These are phyloP conservation scores for Parascedosporium putredinis DNA, from an alignment of 2,329 filamentous ascomycete species.

Conservation along the genomic window DNA sequence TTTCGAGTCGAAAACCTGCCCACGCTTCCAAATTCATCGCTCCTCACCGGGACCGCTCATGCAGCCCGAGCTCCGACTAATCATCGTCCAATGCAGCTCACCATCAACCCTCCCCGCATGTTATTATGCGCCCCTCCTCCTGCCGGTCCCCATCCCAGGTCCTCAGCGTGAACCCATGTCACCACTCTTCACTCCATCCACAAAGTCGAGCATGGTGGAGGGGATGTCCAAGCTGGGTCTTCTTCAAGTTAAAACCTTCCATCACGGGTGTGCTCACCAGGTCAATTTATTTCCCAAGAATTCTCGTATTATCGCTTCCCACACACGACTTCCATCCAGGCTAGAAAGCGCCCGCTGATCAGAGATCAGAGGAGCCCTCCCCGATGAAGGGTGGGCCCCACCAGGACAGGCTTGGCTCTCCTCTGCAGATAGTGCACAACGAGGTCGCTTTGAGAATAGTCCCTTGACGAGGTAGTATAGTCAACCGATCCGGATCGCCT, in stretches of 20 bases:
- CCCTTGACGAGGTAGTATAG: no score
- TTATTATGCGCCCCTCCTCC: not conserved
- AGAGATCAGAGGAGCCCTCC: not conserved
- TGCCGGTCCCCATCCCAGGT: not conserved
- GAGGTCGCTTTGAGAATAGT: no score
- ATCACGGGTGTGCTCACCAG: not conserved
- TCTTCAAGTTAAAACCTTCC: not conserved
- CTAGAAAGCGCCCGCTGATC: no score
- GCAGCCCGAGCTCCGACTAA: not conserved
- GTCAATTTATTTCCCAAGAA: not conserved
- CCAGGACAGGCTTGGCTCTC: not conserved
- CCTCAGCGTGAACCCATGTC: not conserved
- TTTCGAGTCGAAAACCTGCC: no score
- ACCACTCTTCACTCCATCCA: not conserved
- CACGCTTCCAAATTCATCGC: not conserved
- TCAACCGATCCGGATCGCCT: not conserved
- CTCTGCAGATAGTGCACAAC: no score
- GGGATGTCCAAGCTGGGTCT: not conserved
- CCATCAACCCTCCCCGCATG: not conserved
- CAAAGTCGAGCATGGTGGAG: no score
- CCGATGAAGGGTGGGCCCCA: not conserved
- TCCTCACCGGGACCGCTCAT: not conserved
- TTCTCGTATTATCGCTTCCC: not conserved
- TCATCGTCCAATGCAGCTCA: not conserved
- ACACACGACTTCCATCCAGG: not conserved